Base-by-base conservation (phyloP, 805 yeast species). In the Metschnikowia drakensbergensis region DNA sequence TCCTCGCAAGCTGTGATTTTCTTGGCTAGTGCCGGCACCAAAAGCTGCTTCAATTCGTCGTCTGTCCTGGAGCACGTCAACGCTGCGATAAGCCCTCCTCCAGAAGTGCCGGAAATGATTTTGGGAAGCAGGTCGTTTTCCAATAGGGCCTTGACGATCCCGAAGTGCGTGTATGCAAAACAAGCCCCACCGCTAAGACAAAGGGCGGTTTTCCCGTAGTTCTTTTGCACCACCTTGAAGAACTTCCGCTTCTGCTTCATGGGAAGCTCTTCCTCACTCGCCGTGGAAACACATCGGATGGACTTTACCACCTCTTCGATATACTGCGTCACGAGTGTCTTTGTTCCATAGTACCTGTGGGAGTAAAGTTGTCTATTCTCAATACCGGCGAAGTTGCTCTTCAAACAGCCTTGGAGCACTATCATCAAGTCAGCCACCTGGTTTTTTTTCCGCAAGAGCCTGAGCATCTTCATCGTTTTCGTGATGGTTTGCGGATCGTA, bases 171-270 rank as follows among this genome's bases (percentile, higher is more conserved):
- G 55, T 84, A 83, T 1, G 91, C 81, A 63, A 86, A 87, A 29
- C 86, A 79, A 1, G 90, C 95, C 25, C 94, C 95, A 3, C 95
- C 94, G 48, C 86, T 79, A 27, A 86, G 69, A 53, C 88, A 82
- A 11, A 86, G 67, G 0, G 92, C 90, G 0, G 89, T 73, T 50
- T 78, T 79, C 6, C 95, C 95, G 60, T 78, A 83, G 60, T 84
- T 84, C 59, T 79, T 78, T 64, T 76, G 76, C 27, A 83, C 71
- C 7, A 76, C 74, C 45, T 76, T 73, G 68, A 86, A 84, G 50
- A 86, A 76, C 5, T 66, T 61, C 22, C 74, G 66, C 60, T 83
- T 84, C 1, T 71, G 63, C 0, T 62, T 67, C 2, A 58, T 45
- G 2, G 77, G 54, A 0, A 84, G 61, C 1, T 62, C 49, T 0